These are phyloP conservation scores for Calocera viscosa DNA, from an alignment of 768 basidiomycete species.

Conservation along the genomic window DNA sequence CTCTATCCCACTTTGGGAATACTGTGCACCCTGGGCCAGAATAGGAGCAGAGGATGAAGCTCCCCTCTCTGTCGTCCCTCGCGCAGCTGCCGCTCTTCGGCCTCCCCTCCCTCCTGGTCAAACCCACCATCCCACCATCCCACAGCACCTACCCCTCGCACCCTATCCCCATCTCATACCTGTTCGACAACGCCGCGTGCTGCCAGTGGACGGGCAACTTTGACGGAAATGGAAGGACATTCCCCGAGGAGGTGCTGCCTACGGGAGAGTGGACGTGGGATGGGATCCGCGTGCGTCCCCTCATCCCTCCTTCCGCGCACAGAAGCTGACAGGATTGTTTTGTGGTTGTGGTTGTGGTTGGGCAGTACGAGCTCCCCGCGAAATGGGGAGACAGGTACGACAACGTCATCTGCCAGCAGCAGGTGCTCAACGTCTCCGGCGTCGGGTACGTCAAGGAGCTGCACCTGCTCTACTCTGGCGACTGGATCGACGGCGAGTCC, in stretches of 20 bases:
- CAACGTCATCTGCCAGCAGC: constrained; percentile 36
- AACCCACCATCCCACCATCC: neutral
- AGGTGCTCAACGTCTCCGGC: constrained; percentile 28
- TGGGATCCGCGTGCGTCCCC: constrained; percentile 12
- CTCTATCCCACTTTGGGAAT: neutral
- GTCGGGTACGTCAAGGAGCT: constrained; percentile 20
- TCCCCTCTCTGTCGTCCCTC: neutral
- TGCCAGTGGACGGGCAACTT: constrained; percentile 16
- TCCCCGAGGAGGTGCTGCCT: constrained; percentile 14
- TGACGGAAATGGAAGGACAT: constrained; percentile 10
- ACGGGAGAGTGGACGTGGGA: constrained; percentile 11
- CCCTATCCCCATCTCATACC: constrained; percentile 13
- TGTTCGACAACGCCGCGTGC: constrained; percentile 17
- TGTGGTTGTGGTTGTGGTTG: neutral
- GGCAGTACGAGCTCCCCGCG: constrained; percentile 11
- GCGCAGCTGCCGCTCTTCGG: neutral
- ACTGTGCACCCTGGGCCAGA: neutral
- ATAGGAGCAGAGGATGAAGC: neutral
- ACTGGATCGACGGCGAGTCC: constrained; percentile 32
- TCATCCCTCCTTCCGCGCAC: neutral
- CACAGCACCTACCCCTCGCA: constrained; percentile 9
- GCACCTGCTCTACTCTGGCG: constrained; percentile 37
- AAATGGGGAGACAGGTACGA: constrained; percentile 24
- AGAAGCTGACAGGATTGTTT: neutral
- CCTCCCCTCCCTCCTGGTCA: neutral